Base-by-base conservation (phyloP, 2,329 filamentous ascomycete genomes). In the Neopestalotiopsis sp. region DNA sequence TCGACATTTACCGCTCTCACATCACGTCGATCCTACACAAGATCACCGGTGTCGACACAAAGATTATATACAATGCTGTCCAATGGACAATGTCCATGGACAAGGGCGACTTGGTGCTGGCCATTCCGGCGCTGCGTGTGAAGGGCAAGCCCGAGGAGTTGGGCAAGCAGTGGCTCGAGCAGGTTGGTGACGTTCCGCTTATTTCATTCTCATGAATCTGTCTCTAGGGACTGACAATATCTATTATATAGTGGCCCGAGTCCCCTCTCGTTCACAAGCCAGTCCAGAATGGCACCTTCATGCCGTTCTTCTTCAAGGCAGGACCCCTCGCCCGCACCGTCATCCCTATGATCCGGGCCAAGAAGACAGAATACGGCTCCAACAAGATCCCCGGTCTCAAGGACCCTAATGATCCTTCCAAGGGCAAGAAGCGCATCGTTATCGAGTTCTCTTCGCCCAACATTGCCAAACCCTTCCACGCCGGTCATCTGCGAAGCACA, bases 271-370 rank as follows among this genome's bases (percentile, higher is more conserved):
- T 96, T 71, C 87, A 92, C 74, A 91, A 91, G 78, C 93, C 93
- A 17, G 82, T 85, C 13, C 84, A 86, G n/a, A 87, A 84, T 70
- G 91, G 90, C 72, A 88, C 89, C 62, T 94, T 93, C 75, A 81
- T 97, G 56, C 88, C 90, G 74, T 95, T 97, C 84, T 95, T 91
- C 85, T 92, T 95, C 86, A 92, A 92, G 81, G 83, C 88, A n/a
- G 84, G 83, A 2, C 88, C 90, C 14, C 87, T 96, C 59, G 84
- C 88, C 66, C 82, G 88, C 70, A 81, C 93, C 49, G 85, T 95
- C 38, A 82, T 97, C 63, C 92, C 92, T 49, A 86, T 89, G 74
- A 90, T 96, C 70, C 88, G 92, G 68, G 84, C 87, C 72, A 86
- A 88, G 64, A 88, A 88, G 71, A 72, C 79, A 10, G 81, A 84